Percentiles rank a stretch among this genome's conserved stretches.
These are phyloP conservation scores for Dichotomocladium elegans DNA, from an alignment of 371 early-diverging fungal genomes.

Conservation along the genomic window DNA sequence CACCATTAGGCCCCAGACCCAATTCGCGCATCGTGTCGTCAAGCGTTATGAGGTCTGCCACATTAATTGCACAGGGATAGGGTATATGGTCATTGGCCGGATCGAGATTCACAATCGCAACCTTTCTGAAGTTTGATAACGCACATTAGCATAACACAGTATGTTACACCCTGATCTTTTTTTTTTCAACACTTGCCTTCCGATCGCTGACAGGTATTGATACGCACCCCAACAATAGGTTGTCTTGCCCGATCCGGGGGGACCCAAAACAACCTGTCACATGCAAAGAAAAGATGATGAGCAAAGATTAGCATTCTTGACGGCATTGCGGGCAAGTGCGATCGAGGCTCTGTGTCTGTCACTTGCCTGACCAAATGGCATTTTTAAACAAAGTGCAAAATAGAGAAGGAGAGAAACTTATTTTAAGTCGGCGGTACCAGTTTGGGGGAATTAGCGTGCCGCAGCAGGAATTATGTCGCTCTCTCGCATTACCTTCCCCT, in stretches of 20 bases:
- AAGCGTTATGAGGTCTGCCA: conserved; percentile 91
- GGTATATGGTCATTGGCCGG: conserved; percentile 93
- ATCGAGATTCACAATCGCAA: conserved; percentile 95
- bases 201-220: conserved; percentile 81
- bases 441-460: too few relatives aligned
- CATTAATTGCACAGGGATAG: conserved; percentile 86
- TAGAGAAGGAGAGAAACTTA: too few relatives aligned
- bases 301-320: neutral
- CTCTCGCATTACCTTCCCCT: too few relatives aligned
- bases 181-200: conserved; percentile 57
- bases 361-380: neutral
- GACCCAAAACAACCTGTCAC: conserved; percentile 86
- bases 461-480: too few relatives aligned
- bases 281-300: neutral
- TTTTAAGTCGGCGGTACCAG: too few relatives aligned
- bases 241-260: conserved; percentile 98
- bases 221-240: conserved; percentile 94
- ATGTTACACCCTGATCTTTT: neutral
- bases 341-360: too few relatives aligned
- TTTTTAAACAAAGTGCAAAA: too few relatives aligned
- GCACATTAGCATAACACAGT: neutral
- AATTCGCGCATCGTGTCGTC: conserved; percentile 95
- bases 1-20: conserved; percentile 99
- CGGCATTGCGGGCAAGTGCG: too few relatives aligned
- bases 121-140: conserved; percentile 69